phyloP scores from a whole-genome alignment of 805 yeast species.

The Yarrowia sp. region DNA sequence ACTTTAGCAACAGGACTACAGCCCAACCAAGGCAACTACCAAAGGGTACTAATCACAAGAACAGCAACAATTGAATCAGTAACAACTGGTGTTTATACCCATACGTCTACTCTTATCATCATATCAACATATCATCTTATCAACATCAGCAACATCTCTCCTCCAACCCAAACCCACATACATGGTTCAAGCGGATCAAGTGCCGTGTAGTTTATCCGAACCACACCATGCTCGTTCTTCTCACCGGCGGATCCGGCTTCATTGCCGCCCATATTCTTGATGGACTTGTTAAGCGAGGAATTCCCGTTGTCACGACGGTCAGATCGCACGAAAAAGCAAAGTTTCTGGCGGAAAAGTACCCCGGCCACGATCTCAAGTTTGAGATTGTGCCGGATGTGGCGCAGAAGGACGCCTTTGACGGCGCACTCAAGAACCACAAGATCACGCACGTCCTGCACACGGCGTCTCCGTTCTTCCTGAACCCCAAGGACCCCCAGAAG shows the following conservation, averaged over 20 bases:
- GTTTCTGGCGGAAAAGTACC: slow-evolving; percentile 32
- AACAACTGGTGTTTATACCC: too few species aligned
- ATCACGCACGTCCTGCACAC: slow-evolving; percentile 43
- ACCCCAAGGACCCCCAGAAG: slow-evolving; percentile 41
- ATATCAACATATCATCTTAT: too few species aligned
- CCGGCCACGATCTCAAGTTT: slow-evolving; percentile 35
- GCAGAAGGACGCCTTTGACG: slow-evolving; percentile 48
- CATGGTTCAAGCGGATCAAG: not conserved
- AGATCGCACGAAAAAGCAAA: slow-evolving; percentile 47
- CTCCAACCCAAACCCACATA: too few species aligned
- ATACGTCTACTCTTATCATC: too few species aligned
- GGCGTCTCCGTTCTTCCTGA: slow-evolving; percentile 43
- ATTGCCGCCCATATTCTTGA: slow-evolving; percentile 47
- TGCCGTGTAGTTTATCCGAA: slow-evolving; percentile 10
- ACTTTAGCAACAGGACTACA: too few species aligned
- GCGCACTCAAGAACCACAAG: slow-evolving; percentile 44
- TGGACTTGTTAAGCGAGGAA: slow-evolving; percentile 42
- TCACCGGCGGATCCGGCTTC: slow-evolving; percentile 49
- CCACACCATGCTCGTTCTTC: slow-evolving; percentile 37
- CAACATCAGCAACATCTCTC: too few species aligned
- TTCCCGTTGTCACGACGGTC: slow-evolving; percentile 50
- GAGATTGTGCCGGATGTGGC: slow-evolving; percentile 39
- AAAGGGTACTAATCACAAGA: too few species aligned
- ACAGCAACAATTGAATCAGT: too few species aligned
- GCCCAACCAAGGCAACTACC: too few species aligned